Evolutionary conservation across 345 rosid species (phyloP), one percentile per base, ranked within the genome.

Genomic region (Populus nigra): DNA sequence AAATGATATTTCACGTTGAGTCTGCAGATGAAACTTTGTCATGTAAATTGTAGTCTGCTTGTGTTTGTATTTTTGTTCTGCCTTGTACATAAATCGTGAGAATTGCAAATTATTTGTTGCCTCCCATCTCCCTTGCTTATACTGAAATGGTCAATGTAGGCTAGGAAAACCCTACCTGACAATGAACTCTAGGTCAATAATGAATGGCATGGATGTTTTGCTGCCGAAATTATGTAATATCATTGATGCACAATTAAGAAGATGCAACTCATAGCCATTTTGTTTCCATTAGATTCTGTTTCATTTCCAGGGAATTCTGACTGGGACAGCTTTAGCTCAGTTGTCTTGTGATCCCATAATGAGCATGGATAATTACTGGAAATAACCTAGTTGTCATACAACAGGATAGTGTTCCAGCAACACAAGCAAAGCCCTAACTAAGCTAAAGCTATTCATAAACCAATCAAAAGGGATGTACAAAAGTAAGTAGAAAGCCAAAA

Each of bases 11-110:
- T 23, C 10, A 49, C 69, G 78, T 78, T 31, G 41, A 66, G 72
- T 83, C 68, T 63, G 50, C 25, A 31, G 22, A 35, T 68, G 68
- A 15, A 74, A 76, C 76, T 45, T 49, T 49, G 74, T 22, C 74
- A 41, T 83, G 81, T 85, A 79, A 75, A 82, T 69, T 73, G 55
- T 25, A 23, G n/a, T 35, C 33, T 49, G 53, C 5, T 23, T 68
- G 12, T 81, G 10, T 49, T 63, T 17, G 68, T 35, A n/a, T 25
- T 45, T 18, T 23, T n/a, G 9, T 66, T 22, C 25, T 68, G 71
- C 68, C 63, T 27, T 73, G 69, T 55, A n/a, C 16, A 72, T 65
- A 59, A 27, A 16, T 20, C 69, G 38, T 68, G 27, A 38, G 20
- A 7, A 57, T 25, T 68, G 13, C 39, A 68, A 3, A 1, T 4